Conservation (phyloP, 2,329 filamentous ascomycete genomes). For the Colletotrichum sp. region DNA sequence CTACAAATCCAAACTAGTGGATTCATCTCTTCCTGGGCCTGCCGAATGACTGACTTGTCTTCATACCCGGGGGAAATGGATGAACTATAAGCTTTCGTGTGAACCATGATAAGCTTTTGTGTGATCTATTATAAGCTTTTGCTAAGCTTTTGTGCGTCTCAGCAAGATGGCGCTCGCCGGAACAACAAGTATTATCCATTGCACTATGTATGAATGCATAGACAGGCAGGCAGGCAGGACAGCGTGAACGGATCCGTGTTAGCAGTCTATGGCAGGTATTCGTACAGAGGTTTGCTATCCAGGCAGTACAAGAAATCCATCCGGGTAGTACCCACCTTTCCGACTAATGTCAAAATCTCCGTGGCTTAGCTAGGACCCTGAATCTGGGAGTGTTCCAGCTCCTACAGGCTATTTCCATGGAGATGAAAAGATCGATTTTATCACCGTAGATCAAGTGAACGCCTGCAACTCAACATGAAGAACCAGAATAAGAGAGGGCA, state of each 20-base stretch:
- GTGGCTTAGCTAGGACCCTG: background rate
- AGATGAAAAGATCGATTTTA: background rate
- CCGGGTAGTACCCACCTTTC: background rate
- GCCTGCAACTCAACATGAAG: background rate
- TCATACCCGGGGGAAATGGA: background rate
- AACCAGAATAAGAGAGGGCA: background rate
- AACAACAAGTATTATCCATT: background rate
- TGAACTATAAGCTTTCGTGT: background rate
- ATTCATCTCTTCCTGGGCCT: background rate
- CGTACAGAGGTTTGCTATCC: background rate
- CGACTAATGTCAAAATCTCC: background rate
- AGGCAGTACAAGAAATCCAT: background rate
- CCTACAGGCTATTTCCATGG: background rate
- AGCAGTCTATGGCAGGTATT: background rate
- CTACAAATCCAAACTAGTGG: background rate
- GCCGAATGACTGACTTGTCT: background rate
- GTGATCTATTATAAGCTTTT: background rate
- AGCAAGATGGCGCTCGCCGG: background rate
- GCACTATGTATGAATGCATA: background rate
- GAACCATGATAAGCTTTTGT: background rate
- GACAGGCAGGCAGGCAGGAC: background rate
- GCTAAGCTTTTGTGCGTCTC: background rate
- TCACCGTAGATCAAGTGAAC: rapidly evolving
- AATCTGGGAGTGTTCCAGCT: background rate
- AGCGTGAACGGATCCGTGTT: rapidly evolving